Base-by-base conservation (phyloP, 2,329 filamentous ascomycete genomes). In the Sarocladium strictum region DNA sequence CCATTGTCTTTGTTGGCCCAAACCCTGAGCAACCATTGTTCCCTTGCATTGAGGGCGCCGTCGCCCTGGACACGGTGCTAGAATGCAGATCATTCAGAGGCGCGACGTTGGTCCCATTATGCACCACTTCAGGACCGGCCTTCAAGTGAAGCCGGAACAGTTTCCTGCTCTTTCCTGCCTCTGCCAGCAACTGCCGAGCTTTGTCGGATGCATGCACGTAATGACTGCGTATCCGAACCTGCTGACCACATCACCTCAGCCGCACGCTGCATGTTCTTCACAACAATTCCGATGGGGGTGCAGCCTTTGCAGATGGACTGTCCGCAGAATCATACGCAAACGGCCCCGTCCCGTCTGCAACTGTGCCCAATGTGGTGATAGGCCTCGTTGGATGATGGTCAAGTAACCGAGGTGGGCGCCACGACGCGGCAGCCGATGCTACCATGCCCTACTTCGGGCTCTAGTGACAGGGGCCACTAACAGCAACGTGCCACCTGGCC, bases 21-120 rank as follows among this genome's bases (percentile, higher is more conserved):
- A 47, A 47, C 10, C 23, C 11, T 23, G 21, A n/a, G n/a, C 43
- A 17, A 17, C 43, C 43, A 47, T 47, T 29, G 24, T 26, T 29
- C 43, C 43, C 43, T 47, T 47, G 43, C 43, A 47, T 47, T 17
- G 24, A 47, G 12, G 43, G 43, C 21, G 43, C 43, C 43, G 43
- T 47, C 43, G 43, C 43, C 43, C 43, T 47, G 43, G 43, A 27
- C 43, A 47, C 43, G 43, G 43, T 12, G 38, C 4, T 14, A 21
- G 5, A 14, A 43, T n/a, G 17, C 4, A 10, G 43, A 17, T 12
- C 23, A 47, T 47, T 47, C 43, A 23, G 5, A 27, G 40, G 24
- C n/a, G 5, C 29, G 23, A 23, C 7, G 17, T 43, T 43, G 40
- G 9, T 19, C 15, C 17, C 6, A 24, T 24, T 7, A 11, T 23